phyloP scores from a whole-genome alignment of 139 green algal genomes.

The Diplosphaera chodatii region DNA sequence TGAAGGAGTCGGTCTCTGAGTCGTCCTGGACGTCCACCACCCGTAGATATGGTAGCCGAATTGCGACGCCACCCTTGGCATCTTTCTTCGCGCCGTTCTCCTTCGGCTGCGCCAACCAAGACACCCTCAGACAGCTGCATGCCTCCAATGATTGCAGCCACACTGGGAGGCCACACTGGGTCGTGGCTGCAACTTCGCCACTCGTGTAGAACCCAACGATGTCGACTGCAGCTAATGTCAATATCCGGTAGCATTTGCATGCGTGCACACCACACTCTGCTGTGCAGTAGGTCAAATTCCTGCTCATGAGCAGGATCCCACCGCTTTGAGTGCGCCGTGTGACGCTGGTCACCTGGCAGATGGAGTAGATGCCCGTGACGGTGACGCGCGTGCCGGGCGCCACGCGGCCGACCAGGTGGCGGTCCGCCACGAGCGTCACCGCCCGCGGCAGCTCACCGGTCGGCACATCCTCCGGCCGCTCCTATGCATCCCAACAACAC shows the following conservation, averaged over 20 bases:
- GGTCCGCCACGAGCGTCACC: slow-evolving; percentile 81
- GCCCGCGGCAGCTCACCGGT: slow-evolving; percentile 89
- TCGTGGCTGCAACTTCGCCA: no score
- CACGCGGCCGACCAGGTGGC: slow-evolving; percentile 68
- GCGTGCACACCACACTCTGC: no score
- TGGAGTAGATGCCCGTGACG: slow-evolving; percentile 90
- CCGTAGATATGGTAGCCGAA: slow-evolving; percentile 92
- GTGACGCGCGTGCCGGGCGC: slow-evolving; percentile 86
- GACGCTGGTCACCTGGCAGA: slow-evolving; percentile 74
- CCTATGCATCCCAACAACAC: no score
- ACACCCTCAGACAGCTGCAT: no score
- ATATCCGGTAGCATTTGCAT: no score
- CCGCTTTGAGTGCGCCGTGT: no score
- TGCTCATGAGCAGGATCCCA: no score
- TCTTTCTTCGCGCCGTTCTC: slow-evolving; percentile 27
- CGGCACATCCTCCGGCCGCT: slow-evolving; percentile 92
- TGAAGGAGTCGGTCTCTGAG: slow-evolving; percentile 50
- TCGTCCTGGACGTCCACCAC: slow-evolving; percentile 87
- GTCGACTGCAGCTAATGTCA: no score
- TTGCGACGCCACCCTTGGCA: slow-evolving; percentile 44
- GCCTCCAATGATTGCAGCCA: no score
- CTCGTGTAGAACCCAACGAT: no score
- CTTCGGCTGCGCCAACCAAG: neutral
- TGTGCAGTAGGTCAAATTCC: no score
- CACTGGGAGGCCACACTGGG: no score